Percentiles rank a stretch among this genome's conserved stretches.
These are phyloP conservation scores for Hypomontagnella monticulosa DNA, from an alignment of 495 filamentous ascomycete species.

Conservation along the genomic window DNA sequence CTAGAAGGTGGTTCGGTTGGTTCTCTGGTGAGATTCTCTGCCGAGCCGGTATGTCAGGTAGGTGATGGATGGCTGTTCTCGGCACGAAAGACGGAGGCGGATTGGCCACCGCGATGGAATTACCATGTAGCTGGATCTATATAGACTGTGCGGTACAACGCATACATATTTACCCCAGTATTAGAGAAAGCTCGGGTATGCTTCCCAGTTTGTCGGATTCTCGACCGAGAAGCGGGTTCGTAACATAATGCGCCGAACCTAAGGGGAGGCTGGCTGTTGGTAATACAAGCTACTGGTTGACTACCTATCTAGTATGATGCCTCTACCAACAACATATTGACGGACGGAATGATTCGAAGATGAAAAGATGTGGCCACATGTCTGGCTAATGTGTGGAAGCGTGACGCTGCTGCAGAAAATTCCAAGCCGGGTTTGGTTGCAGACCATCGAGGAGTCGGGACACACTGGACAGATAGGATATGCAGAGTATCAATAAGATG, in stretches of 20 bases:
- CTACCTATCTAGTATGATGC: too few species aligned
- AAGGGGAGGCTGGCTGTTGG: constrained; percentile 24
- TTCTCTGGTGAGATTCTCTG: constrained; percentile 15
- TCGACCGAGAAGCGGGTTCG: constrained; percentile 22
- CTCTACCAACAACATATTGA: constrained; percentile 16
- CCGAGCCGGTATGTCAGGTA: constrained; percentile 10
- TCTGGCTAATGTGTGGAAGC: constrained; percentile 4
- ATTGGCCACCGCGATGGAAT: neutral
- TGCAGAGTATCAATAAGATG: constrained; percentile 7
- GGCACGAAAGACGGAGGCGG: neutral
- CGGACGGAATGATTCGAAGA: constrained; percentile 13
- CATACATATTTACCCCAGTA: constrained; percentile 10
- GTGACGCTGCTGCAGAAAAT: constrained; percentile 28
- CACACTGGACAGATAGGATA: constrained; percentile 26
- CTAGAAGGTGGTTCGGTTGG: neutral
- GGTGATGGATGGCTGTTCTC: neutral
- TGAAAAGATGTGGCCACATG: constrained; percentile 31
- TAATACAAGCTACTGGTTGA: constrained; percentile 6
- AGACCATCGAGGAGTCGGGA: constrained; percentile 13
- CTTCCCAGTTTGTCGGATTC: constrained; percentile 20
- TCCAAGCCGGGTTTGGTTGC: constrained; percentile 31
- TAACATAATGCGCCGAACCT: constrained; percentile 19
- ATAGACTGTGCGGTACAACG: neutral
- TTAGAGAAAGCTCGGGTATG: constrained; percentile 6
- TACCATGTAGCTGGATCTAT: neutral